Evolutionary conservation across 2,329 filamentous ascomycete genomes (phyloP), one percentile per base, ranked within the genome.

Genomic region (Fusarium virguliforme): DNA sequence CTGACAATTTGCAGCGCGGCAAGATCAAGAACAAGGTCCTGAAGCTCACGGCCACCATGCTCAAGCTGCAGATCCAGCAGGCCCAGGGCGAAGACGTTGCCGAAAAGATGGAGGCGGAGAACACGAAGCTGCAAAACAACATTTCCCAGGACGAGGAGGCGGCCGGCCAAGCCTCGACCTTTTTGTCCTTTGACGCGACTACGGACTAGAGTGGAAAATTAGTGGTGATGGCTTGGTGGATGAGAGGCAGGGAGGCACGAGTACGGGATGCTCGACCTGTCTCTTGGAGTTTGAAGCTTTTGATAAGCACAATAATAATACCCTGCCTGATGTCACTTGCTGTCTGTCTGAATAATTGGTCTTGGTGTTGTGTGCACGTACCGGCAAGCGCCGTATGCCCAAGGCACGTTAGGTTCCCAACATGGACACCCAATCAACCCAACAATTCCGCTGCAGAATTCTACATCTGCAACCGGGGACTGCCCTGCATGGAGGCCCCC

Each of bases 11-110:
- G 51, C 60, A 85, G 83, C 81, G 83, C 59, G 86, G 86, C 75
- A 88, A 89, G 80, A 88, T 85, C 66, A 87, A 87, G 84, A 89
- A 88, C 83, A 89, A 89, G 81, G 85, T 89, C 15, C 78, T 89
- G 58, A 89, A 89, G 80, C 80, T 89, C 68, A 84, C 83, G 40
- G 85, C 86, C 30, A 85, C 85, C 57, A 79, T 87, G 34, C 77
- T 88, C 32, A 81, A 83, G 71, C 83, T 89, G 8, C 79, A 84
- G 76, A 82, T 85, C 37, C 79, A 88, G 67, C 78, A 82, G 61
- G 87, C 87, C 0, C 85, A 88, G 70, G 87, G 87, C 24, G 62
- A 83, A 15, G 82, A 85, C 64, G 83, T 85, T 0, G 74, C 81
- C 10, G 81, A 74, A 6, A 82, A 85, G 68, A 72, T 88, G 5